Evolutionary conservation across 805 yeast genomes (phyloP), one percentile per base, ranked within the genome.

Genomic region (Yarrowia alimentaria): DNA sequence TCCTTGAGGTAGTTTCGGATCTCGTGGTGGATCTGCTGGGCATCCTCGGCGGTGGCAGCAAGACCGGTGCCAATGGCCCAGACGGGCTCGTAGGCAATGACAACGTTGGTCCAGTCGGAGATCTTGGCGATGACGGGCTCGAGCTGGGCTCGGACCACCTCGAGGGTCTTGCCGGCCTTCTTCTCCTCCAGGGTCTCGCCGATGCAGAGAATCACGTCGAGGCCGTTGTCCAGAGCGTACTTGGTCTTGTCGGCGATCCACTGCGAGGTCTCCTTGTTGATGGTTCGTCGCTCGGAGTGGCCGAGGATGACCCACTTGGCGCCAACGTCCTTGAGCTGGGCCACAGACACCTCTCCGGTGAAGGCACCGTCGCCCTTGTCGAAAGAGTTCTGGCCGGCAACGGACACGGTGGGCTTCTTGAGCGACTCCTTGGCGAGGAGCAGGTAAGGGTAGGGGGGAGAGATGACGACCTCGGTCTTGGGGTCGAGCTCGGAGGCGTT

Each of bases 51-150:
- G 62, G 99, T 93, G 56, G 99, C 98, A 64, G 98, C 96, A 67
- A 93, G 81, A 68, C 99, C 99, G 62, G 98, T 90, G 71, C 99
- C 99, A 64, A 93, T 93, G 64, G 99, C 99, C 99, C 99, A 93
- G 61, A 93, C 96, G 64, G 99, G 99, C 77, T 93, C 99, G 76
- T 93, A 93, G 65, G 99, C 99, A 70, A 93, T 74, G 59, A 93
- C 98, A 60, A 93, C 77, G 71, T 85, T 78, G 58, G 84, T 64
- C 98, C 98, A 91, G 81, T 90, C 97, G 64, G 68, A 64, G 57
- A 88, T 82, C 56, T 83, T 75, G 68, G 80, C 84, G 64, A 85
- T 73, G 56, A 85, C 97, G 56, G 98, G 96, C 60, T 80, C 77
- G 66, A 91, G 77, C 79, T 93, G 98, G 76, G 85, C 81, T 69